Base-by-base conservation (phyloP, 73 alveolate species). In the Blepharisma stoltei region DNA sequence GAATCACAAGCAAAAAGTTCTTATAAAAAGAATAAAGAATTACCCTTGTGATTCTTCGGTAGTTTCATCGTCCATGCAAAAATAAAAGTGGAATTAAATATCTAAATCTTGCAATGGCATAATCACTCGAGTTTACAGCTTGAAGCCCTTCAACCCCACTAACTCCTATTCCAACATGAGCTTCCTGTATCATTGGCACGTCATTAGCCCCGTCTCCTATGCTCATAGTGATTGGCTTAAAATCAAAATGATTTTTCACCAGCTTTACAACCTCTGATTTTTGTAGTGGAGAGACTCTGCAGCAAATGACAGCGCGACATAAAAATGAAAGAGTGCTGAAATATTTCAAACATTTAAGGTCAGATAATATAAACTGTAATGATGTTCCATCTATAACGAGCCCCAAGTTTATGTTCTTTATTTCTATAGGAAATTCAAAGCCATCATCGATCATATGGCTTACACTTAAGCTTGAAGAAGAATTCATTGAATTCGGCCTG, bases 61-160 rank as follows among this genome's bases (percentile, higher is more conserved):
- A 94, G 52, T 92, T 94, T 80, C 88, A 84, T 81, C 99, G 93
- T 18, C 99, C 99, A 88, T 97, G 99, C 55, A 91, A 90, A 67
- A 97, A 90, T 49, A 97, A 79, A 44, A 97, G 90, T 50, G 91
- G 86, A 88, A 90, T 83, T 49, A 95, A 84, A 75, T 83, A 73
- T 67, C 80, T 81, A 76, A 94, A 96, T 80, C 94, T 91, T 6
- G 89, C 89, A 46, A 92, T 86, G 6, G 97, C 86, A 81, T 89
- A 89, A 78, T 92, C 97, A 21, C 94, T 86, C n/a, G 95, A 81
- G 78, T 93, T 86, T 3, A 90, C 97, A 6, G 97, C 97, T 52
- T 52, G 67, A 52, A 52, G 67, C 3, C 67, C 67, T 52, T 52
- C 67, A n/a, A n/a, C 18, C 2, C 67, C 67, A n/a, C 32, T n/a